phyloP scores from a whole-genome alignment of 768 basidiomycete genomes.

The Lactarius tabidus region DNA sequence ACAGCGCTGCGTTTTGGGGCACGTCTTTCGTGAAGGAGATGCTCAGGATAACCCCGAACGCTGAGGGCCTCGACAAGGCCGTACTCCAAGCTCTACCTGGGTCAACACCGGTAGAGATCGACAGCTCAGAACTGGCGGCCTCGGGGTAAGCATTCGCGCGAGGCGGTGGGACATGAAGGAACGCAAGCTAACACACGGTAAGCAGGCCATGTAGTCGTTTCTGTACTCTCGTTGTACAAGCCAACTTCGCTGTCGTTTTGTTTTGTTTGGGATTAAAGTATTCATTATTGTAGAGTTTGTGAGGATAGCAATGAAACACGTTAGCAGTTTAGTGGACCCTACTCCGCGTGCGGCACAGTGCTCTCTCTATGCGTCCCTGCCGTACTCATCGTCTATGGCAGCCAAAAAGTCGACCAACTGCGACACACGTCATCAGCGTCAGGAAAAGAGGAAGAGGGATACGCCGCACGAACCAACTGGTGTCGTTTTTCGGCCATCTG shows the following conservation, averaged over 20 bases:
- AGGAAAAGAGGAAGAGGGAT: not conserved
- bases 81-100: slow-evolving; percentile 29
- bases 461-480: slow-evolving; percentile 47
- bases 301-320: not conserved
- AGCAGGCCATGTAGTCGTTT: not conserved
- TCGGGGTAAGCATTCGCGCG: not conserved
- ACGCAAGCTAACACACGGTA: not conserved
- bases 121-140: not conserved
- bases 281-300: slow-evolving; percentile 15
- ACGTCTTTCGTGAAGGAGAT: slow-evolving; percentile 87
- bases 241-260: not conserved
- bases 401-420: slow-evolving; percentile 64
- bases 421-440: not conserved
- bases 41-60: slow-evolving; percentile 44
- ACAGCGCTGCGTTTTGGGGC: slow-evolving; percentile 91
- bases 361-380: not conserved
- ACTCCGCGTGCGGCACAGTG: not conserved
- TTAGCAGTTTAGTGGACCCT: not conserved
- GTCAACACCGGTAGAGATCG: slow-evolving; percentile 1
- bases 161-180: not conserved
- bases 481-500: slow-evolving; percentile 68
- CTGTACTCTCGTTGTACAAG: not conserved
- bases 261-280: slow-evolving; percentile 15
- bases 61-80: slow-evolving; percentile 28
- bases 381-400: slow-evolving; percentile 54